Evolutionary conservation across 2,329 filamentous ascomycete species (phyloP), one percentile per base, ranked within the genome.

Genomic region (Sclerotinia glacialis): DNA sequence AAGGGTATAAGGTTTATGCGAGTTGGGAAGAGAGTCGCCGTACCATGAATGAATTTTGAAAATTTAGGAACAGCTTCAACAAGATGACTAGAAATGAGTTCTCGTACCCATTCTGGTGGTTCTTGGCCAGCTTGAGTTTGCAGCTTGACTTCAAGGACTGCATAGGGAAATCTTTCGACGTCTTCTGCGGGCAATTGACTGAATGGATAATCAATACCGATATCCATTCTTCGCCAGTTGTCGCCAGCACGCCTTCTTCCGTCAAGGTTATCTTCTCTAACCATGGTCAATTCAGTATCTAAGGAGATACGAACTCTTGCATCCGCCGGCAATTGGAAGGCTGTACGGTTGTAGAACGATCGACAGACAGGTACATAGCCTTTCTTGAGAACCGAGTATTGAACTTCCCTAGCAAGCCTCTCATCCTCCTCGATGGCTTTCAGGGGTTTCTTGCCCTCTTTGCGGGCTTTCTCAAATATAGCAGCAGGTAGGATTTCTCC

Each of bases 31-130:
- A 99, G 80, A 14, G 87, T 91, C 12, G 94, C 94, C 1, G 89
- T 93, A 67, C 95, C 95, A 78, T 99, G 95, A 67, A 99, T 98
- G 78, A 98, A 99, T 80, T 99, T 99, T 75, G 93, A 97, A 79
- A 98, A 99, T 77, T 99, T 99, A 69, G 95, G 95, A 2, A 99
- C 93, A n/a, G 95, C 93, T 80, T 99, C 95, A 2, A 99, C 95
- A 21, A 99, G 84, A 80, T 99, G 95, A 69, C 93, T 97, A 16
- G 92, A 85, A 54, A 93, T 96, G 62, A 99, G 84, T 76, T 98
- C 92, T 28, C 93, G 89, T 73, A 99, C 94, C 95, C 95, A 99
- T 76, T 96, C 91, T 0, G 95, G 95, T 18, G 95, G 92, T 76
- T 97, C 93, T 78, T 97, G 93, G 49, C 95, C 95, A 66, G 91